These are phyloP conservation scores for Penicillium riverlandense DNA, from an alignment of 495 filamentous ascomycete genomes.

Conservation along the genomic window DNA sequence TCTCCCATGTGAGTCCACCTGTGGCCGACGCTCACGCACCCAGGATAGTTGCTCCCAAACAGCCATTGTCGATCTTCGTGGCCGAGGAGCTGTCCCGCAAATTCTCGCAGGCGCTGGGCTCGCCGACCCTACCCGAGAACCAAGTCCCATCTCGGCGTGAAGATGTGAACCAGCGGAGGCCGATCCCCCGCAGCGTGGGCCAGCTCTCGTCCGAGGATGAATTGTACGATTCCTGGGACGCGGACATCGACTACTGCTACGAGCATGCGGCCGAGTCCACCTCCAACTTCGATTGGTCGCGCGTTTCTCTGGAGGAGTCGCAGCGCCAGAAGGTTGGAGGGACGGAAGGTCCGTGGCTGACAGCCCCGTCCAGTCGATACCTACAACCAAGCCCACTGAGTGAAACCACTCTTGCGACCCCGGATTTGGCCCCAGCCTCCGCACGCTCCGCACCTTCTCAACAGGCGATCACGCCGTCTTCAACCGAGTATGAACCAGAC, in stretches of 20 bases:
- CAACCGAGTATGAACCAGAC: constrained; percentile 21
- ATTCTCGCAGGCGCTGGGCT: constrained; percentile 33
- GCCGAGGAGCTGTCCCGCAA: constrained; percentile 27
- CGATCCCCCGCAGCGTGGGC: constrained; percentile 8
- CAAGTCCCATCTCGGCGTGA: constrained; percentile 5
- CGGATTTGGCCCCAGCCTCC: constrained; percentile 34
- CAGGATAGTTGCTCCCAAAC: constrained; percentile 10
- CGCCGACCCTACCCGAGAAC: constrained; percentile 32
- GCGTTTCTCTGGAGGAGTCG: constrained; percentile 32
- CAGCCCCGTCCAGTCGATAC: constrained; percentile 10
- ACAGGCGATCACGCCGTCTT: constrained; percentile 28
- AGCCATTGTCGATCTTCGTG: constrained; percentile 24
- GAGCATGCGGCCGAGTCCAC: constrained; percentile 84
- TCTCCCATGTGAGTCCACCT: constrained; percentile 10
- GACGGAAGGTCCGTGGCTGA: constrained; percentile 6
- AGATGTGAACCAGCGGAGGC: constrained; percentile 1
- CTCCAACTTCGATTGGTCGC: constrained; percentile 84
- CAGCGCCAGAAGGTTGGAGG: constrained; percentile 11
- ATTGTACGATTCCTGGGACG: constrained; percentile 72
- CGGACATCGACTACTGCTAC: constrained; percentile 92
- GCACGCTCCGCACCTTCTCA: constrained; percentile 27
- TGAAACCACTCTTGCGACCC: constrained; percentile 24
- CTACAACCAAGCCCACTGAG: constrained; percentile 20
- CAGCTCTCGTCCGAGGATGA: constrained; percentile 18
- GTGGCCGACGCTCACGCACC: constrained; percentile 2